phyloP scores from a whole-genome alignment of 2,329 filamentous ascomycete species.

The Trichothecium roseum region DNA sequence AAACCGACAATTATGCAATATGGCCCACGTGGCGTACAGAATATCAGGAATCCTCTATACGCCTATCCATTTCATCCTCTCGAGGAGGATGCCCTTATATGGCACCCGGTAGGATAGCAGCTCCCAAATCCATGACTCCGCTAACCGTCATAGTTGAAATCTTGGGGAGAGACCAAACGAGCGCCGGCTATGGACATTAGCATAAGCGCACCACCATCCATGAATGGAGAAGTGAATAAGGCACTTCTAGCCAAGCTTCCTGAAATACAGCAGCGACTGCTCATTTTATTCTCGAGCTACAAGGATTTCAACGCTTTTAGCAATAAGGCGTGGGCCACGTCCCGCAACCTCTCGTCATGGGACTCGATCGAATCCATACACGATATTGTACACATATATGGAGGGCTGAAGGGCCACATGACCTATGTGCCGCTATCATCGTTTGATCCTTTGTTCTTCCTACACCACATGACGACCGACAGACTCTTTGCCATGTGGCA shows the following conservation, averaged over 20 bases:
- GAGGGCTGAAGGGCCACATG: slow-evolving; percentile 56
- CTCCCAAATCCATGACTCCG: slow-evolving; percentile 4
- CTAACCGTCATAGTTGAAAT: slow-evolving; percentile 34
- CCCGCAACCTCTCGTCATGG: slow-evolving; percentile 33
- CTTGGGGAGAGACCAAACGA: slow-evolving; percentile 51
- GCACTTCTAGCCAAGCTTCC: slow-evolving; percentile 33
- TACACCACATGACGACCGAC: slow-evolving; percentile 70
- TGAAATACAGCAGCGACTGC: slow-evolving; percentile 52
- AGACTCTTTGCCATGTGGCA: slow-evolving; percentile 72
- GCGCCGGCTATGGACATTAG: slow-evolving; percentile 30
- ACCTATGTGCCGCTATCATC: slow-evolving; percentile 60
- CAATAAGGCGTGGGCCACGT: slow-evolving; percentile 53
- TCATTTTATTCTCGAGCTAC: slow-evolving; percentile 58
- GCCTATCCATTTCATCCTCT: slow-evolving; percentile 51
- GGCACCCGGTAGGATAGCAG: slow-evolving; percentile 41
- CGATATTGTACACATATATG: slow-evolving; percentile 49
- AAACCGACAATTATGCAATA: slow-evolving; percentile 39
- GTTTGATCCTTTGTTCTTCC: slow-evolving; percentile 71
- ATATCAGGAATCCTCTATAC: slow-evolving; percentile 52
- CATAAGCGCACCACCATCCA: slow-evolving; percentile 30
- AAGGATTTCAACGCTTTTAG: slow-evolving; percentile 58
- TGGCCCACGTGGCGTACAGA: slow-evolving; percentile 44
- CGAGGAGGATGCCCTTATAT: slow-evolving; percentile 45
- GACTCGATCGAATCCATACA: slow-evolving; percentile 59
- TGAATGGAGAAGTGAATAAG: slow-evolving; percentile 44